Conservation (phyloP, 768 basidiomycete species). For the Crassisporium funariophilum region DNA sequence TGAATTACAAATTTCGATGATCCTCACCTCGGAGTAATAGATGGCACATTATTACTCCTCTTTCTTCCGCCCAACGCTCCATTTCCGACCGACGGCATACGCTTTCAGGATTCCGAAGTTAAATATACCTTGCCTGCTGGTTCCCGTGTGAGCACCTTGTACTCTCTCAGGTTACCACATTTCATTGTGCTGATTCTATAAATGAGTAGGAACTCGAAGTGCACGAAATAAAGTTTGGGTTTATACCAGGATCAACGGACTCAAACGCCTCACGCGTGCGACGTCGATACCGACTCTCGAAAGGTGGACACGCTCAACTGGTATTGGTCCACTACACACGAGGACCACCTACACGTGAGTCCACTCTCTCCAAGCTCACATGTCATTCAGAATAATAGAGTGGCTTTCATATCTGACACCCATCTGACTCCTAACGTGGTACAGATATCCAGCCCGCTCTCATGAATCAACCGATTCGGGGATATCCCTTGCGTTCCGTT, state of each 20-base stretch:
- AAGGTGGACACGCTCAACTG: constrained; percentile 75
- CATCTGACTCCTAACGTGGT: constrained; percentile 2
- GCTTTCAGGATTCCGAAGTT: constrained; percentile 74
- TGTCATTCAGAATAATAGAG: constrained; percentile 8
- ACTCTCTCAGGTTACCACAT: background rate
- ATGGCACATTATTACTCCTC: constrained; percentile 51
- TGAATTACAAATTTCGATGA: background rate
- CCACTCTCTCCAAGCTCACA: constrained; percentile 11
- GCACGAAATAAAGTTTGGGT: constrained; percentile 72
- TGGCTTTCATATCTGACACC: background rate
- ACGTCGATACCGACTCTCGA: constrained; percentile 69
- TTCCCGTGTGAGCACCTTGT: constrained; percentile 50
- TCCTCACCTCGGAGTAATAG: constrained; percentile 55
- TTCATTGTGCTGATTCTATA: background rate
- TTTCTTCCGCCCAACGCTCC: constrained; percentile 59
- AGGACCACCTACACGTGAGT: constrained; percentile 64
- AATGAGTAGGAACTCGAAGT: constrained; percentile 72
- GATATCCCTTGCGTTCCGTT: constrained; percentile 68
- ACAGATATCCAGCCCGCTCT: constrained; percentile 63
- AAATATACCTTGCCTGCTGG: constrained; percentile 56
- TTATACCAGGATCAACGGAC: constrained; percentile 68
- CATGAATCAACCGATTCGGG: constrained; percentile 62
- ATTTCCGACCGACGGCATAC: constrained; percentile 77
- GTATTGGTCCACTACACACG: constrained; percentile 77
- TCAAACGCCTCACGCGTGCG: constrained; percentile 66